Conservation (phyloP, 1,139 yeast genomes). For the Candida dubliniensis region DNA sequence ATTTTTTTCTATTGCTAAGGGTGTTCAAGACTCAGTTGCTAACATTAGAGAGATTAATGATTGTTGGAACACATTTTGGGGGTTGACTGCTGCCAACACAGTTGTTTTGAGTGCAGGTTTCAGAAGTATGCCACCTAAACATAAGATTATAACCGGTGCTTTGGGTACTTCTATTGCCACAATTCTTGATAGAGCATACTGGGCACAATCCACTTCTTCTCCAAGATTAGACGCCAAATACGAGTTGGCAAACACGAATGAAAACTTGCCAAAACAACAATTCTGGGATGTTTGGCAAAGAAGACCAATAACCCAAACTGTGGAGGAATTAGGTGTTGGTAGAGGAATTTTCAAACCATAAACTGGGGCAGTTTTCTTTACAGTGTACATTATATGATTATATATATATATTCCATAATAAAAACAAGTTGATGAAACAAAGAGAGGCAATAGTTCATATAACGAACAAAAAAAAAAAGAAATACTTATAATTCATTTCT, state of each 20-base stretch:
- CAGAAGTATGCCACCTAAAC: slow-evolving; percentile 43
- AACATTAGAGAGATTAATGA: slow-evolving; percentile 51
- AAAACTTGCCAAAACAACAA: slow-evolving; percentile 53
- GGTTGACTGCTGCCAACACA: slow-evolving; percentile 44
- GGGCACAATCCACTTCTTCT: slow-evolving; percentile 46
- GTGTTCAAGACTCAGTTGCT: slow-evolving; percentile 32
- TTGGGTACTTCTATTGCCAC: slow-evolving; percentile 44
- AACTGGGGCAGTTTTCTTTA: background rate
- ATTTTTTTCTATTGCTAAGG: slow-evolving; percentile 42
- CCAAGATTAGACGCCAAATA: slow-evolving; percentile 41
- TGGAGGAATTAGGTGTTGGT: slow-evolving; percentile 71
- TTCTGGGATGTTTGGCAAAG: slow-evolving; percentile 84
- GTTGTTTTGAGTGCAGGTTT: slow-evolving; percentile 43
- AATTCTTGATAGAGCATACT: slow-evolving; percentile 39
- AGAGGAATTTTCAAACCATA: slow-evolving; percentile 50
- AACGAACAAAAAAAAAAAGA: too few relatives aligned
- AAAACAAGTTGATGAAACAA: background rate
- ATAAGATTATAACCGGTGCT: slow-evolving; percentile 43
- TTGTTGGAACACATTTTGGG: slow-evolving; percentile 52
- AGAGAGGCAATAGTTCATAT: background rate
- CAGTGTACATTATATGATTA: slow-evolving; percentile 5
- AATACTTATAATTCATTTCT: background rate
- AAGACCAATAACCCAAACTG: slow-evolving; percentile 79
- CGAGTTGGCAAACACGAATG: slow-evolving; percentile 36
- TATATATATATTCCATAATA: slow-evolving; percentile 1